Conservation (phyloP, 768 basidiomycete genomes). For the Leccinum broughii region DNA sequence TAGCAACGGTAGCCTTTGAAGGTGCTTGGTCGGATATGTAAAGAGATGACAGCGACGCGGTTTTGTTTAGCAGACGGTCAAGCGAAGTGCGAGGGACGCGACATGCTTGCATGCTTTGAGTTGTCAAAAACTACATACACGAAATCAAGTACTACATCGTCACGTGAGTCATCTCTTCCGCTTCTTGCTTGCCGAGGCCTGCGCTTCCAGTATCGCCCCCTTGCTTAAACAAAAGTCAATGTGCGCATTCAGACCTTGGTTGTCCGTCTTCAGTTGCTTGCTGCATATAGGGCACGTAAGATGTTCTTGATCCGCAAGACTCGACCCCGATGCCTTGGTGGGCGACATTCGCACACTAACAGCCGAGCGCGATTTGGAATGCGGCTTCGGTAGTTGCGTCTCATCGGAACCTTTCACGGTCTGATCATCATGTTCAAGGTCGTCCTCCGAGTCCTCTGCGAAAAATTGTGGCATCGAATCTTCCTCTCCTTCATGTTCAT, state of each 20-base stretch:
- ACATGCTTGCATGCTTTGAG: slow-evolving; percentile 28
- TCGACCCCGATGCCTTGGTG: slow-evolving; percentile 17
- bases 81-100: neutral
- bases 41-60: slow-evolving; percentile 40
- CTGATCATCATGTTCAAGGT: slow-evolving; percentile 9
- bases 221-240: slow-evolving; percentile 87
- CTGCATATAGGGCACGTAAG: slow-evolving; percentile 74
- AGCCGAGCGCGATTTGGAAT: slow-evolving; percentile 19
- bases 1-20: slow-evolving; percentile 45
- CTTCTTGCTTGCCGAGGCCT: slow-evolving; percentile 34
- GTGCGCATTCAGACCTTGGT: slow-evolving; percentile 80
- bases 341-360: neutral
- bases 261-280: slow-evolving; percentile 63
- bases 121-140: neutral
- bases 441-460: slow-evolving; percentile 38
- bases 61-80: slow-evolving; percentile 46
- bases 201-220: slow-evolving; percentile 72
- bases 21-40: slow-evolving; percentile 24
- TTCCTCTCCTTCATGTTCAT: slow-evolving; percentile 27
- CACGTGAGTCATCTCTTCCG: slow-evolving; percentile 28
- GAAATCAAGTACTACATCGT: neutral
- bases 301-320: slow-evolving; percentile 10
- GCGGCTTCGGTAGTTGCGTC: neutral
- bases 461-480: slow-evolving; percentile 54
- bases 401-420: slow-evolving; percentile 12